Base-by-base conservation (phyloP, 1,139 yeast genomes). In the Pichia inconspicua region DNA sequence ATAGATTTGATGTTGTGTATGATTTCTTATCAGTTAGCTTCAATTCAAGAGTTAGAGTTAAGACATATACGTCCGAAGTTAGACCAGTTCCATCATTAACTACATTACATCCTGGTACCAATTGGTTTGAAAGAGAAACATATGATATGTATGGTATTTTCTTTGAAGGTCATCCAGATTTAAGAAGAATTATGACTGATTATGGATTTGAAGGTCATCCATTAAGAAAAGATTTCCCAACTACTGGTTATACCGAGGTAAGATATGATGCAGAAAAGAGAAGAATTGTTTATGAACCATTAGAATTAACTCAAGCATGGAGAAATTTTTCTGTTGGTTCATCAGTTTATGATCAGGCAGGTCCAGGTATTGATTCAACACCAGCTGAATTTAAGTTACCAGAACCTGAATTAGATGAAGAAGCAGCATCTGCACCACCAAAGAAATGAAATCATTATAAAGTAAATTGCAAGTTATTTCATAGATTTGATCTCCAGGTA, bases 171-270 rank as follows among this genome's bases (percentile, higher is more conserved):
- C 96, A 87, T 66, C 95, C 95, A 11, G 96, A 87, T 68, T 74
- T 87, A 64, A 82, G 96, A 71, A 77, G 96, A 70, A 85, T 87
- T 65, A 77, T 87, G 81, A 87, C 96, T 47, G 96, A 87, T 69
- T 87, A 87, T 67, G 96, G 96, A 35, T 87, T 87, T 61, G 95
- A 85, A 67, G 96, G 96, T 48, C 94, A 87, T 65, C 96, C 96
- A 15, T 75, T 87, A 65, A 80, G 95, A 68, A 87, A 87, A 68
- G 96, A 87, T 68, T 87, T 87, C 84, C 96, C 96, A 59, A 80
- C 92, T 43, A 84, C 95, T 43, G 95, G 95, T 53, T 87, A 84
- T 69, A 85, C 94, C 46, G 95, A 87, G 70, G 88, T 87, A 42
- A 78, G 92, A 65, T 87, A 86, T 67, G 95, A 87, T 66, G 90